Evolutionary conservation across 108 stramenopile species (phyloP).

Genomic region (Hondaea fermentalgiana): DNA sequence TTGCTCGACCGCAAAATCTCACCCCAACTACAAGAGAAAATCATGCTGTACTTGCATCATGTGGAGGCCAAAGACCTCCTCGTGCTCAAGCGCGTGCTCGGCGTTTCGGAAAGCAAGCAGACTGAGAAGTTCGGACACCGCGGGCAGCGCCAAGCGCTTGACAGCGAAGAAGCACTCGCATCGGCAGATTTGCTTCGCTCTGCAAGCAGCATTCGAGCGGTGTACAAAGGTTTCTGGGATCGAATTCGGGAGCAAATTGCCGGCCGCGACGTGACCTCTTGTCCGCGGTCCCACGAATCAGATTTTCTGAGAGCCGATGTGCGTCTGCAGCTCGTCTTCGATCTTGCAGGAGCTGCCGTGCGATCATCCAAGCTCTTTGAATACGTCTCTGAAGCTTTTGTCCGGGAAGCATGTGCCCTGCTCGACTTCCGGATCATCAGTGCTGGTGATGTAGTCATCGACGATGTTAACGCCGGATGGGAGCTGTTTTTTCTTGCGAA

Average conservation of each 20-base stretch:
- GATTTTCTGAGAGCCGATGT: neutral
- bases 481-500: neutral
- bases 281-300: neutral
- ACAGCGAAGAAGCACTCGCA: neutral
- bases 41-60: neutral
- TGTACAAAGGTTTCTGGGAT: neutral
- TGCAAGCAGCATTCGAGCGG: neutral
- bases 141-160: neutral
- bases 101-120: neutral
- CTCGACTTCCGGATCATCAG: neutral
- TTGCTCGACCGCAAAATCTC: neutral
- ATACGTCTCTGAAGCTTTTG: neutral
- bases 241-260: neutral
- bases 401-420: neutral
- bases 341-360: neutral
- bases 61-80: neutral
- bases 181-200: neutral
- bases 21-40: neutral
- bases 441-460: neutral
- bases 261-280: neutral
- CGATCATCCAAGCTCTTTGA: neutral
- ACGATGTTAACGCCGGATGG: neutral
- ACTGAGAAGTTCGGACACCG: neutral
- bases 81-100: neutral
- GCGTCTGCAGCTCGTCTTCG: neutral